These are phyloP conservation scores for Wickerhamomyces subpelliculosus DNA, from an alignment of 805 yeast genomes.

Conservation along the genomic window DNA sequence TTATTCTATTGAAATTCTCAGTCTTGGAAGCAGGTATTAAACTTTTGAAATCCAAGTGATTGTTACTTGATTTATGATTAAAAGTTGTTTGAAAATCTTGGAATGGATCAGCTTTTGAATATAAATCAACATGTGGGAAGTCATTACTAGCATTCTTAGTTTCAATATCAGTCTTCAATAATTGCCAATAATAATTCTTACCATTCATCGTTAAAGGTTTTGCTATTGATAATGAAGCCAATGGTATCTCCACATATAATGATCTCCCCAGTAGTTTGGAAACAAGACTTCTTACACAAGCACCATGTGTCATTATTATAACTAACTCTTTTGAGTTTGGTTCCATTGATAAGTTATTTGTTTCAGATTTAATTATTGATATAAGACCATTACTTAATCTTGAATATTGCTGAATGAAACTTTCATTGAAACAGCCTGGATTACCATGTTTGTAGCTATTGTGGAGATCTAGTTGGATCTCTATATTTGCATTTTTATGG, in stretches of 20 bases:
- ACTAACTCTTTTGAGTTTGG: constrained; percentile 25
- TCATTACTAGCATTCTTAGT: constrained; percentile 5
- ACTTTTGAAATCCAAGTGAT: constrained; percentile 16
- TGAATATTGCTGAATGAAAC: constrained; percentile 27
- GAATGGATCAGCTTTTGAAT: constrained; percentile 16
- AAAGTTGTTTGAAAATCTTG: constrained; percentile 20
- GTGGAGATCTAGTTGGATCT: constrained; percentile 25
- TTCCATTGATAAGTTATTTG: constrained; percentile 18
- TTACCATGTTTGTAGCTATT: constrained; percentile 30
- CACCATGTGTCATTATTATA: constrained; percentile 36
- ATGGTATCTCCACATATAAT: constrained; percentile 33
- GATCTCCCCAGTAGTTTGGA: constrained; percentile 32
- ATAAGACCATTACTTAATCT: constrained; percentile 30
- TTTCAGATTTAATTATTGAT: constrained; percentile 24
- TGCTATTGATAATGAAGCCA: constrained; percentile 22
- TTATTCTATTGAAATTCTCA: constrained; percentile 10
- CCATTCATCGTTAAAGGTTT: constrained; percentile 10
- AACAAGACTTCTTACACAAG: constrained; percentile 32
- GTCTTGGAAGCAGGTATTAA: constrained; percentile 8
- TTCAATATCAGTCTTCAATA: constrained; percentile 21
- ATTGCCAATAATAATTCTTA: constrained; percentile 14
- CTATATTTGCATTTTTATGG: constrained; percentile 13
- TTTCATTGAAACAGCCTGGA: constrained; percentile 38
- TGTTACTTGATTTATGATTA: constrained; percentile 1
- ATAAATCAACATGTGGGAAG: constrained; percentile 13